Percentiles rank a stretch among this genome's conserved stretches.
Conservation (phyloP, 2,329 filamentous ascomycete species). For the Huntiella savannae region DNA sequence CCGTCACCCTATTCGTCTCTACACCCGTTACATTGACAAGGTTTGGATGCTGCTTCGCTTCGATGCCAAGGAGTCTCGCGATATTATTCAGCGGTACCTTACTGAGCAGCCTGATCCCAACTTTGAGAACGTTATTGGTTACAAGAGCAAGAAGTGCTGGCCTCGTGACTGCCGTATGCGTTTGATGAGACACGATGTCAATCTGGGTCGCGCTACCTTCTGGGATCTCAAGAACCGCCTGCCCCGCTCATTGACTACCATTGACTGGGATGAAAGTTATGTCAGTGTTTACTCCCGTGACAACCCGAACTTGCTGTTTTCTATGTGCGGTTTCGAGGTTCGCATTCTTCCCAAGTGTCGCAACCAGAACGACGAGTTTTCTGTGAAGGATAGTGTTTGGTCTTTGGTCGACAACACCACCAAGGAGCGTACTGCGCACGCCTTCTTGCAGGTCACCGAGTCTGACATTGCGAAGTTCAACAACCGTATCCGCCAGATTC, state of each 20-base stretch:
- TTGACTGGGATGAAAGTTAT: conserved; percentile 98
- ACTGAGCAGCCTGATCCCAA: conserved; percentile 98
- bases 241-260: conserved; percentile 84
- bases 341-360: conserved; percentile 88
- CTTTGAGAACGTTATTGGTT: conserved; percentile 97
- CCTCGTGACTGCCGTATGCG: conserved; percentile 94
- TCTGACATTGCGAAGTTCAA: conserved; percentile 99
- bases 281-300: conserved; percentile 95
- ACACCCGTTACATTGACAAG: conserved; percentile 92
- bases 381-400: conserved; percentile 96
- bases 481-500: conserved; percentile 91
- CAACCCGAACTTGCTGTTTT: conserved; percentile 91
- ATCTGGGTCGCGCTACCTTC: conserved; percentile 90
- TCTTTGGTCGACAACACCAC: conserved; percentile 89
- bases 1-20: conserved; percentile 88
- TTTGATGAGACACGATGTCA: conserved; percentile 95
- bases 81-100: conserved; percentile 90
- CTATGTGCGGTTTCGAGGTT: conserved; percentile 96
- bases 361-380: conserved; percentile 91
- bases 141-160: conserved; percentile 99
- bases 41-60: conserved; percentile 98
- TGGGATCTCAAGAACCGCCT: conserved; percentile 97
- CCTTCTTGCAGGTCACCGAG: conserved; percentile 92
- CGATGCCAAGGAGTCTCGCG: conserved; percentile 78
- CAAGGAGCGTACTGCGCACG: conserved; percentile 92